phyloP scores from a whole-genome alignment of 2,329 filamentous ascomycete species.

The Fusarium caatingaense region DNA sequence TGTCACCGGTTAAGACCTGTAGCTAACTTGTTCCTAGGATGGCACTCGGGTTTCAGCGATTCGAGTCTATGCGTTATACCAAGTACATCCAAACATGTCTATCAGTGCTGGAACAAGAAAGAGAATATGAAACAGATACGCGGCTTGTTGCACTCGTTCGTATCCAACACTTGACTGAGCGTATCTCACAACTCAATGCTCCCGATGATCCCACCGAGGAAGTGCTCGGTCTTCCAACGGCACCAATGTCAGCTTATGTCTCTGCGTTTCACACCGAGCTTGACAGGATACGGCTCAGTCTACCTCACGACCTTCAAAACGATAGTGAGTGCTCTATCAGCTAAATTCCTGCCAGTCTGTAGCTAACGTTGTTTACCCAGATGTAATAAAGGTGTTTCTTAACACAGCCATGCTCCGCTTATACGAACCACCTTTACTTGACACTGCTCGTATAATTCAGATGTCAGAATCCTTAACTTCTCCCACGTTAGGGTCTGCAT shows the following conservation, averaged over 20 bases:
- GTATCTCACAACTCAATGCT: slow-evolving; percentile 57
- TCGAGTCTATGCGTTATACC: slow-evolving; percentile 63
- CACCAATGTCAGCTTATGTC: slow-evolving; percentile 59
- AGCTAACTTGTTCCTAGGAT: slow-evolving; percentile 49
- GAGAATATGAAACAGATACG: slow-evolving; percentile 60
- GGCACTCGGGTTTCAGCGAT: slow-evolving; percentile 56
- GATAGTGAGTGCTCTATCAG: slow-evolving; percentile 51
- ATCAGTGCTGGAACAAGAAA: slow-evolving; percentile 55
- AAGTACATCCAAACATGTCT: slow-evolving; percentile 65
- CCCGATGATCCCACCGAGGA: slow-evolving; percentile 52
- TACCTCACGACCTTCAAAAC: slow-evolving; percentile 51
- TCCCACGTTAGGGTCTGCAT: slow-evolving; percentile 52
- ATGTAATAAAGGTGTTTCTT: slow-evolving; percentile 54
- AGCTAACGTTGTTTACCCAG: slow-evolving; percentile 40
- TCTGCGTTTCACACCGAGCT: slow-evolving; percentile 60
- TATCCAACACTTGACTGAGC: slow-evolving; percentile 63
- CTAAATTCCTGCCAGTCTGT: rapidly evolving
- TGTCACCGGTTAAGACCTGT: rapidly evolving
- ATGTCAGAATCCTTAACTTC: slow-evolving; percentile 58
- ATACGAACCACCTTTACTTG: slow-evolving; percentile 60
- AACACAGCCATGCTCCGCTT: slow-evolving; percentile 57
- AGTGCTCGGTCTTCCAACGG: slow-evolving; percentile 51
- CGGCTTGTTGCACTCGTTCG: slow-evolving; percentile 60
- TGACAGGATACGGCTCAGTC: slow-evolving; percentile 52
- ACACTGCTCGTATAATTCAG: slow-evolving; percentile 54